Conservation (phyloP, 495 filamentous ascomycete genomes). For the Immersiella caudata region DNA sequence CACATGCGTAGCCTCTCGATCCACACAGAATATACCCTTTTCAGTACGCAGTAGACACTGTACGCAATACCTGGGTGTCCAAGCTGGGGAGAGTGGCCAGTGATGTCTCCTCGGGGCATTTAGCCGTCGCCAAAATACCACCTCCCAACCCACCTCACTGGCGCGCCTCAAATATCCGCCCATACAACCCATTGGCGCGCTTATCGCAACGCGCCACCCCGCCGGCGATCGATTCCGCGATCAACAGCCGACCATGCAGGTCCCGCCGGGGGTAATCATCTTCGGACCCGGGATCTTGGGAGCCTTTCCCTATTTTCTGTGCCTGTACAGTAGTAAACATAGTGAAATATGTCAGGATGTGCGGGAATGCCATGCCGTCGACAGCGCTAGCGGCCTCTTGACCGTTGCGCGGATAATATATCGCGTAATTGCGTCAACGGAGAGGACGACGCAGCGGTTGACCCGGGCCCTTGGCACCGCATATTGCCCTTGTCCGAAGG, state of each 20-base stretch:
- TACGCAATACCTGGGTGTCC: too few species aligned
- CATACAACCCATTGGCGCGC: slow-evolving; percentile 1
- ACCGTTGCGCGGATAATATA: neutral
- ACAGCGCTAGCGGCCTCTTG: neutral
- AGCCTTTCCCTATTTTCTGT: neutral
- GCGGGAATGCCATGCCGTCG: neutral
- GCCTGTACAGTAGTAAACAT: neutral
- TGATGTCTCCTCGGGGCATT: neutral
- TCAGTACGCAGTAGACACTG: too few species aligned
- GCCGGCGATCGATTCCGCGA: neutral
- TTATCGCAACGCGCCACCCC: neutral
- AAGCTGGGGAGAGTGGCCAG: too few species aligned
- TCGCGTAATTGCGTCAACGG: neutral
- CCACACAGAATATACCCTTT: too few species aligned
- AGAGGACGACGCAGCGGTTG: neutral
- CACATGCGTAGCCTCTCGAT: too few species aligned
- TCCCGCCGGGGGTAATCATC: neutral
- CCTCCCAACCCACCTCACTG: neutral
- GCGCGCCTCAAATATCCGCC: neutral
- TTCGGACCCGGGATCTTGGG: neutral
- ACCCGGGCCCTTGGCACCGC: slow-evolving; percentile 9
- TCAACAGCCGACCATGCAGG: neutral
- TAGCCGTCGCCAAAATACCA: neutral
- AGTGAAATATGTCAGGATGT: neutral
- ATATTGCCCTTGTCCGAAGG: neutral